Evolutionary conservation across 2,329 filamentous ascomycete species (phyloP).

Genomic region (Pestalotiopsis sp.): DNA sequence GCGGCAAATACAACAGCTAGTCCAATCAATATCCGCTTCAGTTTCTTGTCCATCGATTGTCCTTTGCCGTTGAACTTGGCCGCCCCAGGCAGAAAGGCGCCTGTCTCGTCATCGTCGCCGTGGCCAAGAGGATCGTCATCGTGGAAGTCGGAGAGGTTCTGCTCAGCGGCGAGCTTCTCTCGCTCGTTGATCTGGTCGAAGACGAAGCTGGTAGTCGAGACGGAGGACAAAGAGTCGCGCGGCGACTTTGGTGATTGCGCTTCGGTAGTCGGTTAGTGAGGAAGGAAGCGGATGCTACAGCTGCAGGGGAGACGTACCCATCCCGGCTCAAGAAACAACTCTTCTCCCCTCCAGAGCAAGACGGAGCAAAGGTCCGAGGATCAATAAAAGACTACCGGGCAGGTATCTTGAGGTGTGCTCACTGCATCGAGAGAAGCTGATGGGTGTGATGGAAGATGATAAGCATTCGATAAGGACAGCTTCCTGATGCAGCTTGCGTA

Average conservation of each 20-base stretch:
- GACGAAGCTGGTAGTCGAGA: conserved; percentile 82
- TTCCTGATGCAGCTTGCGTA: conserved; percentile 1
- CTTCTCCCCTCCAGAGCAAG: background rate
- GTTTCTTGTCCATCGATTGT: conserved; percentile 65
- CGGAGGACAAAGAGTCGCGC: conserved; percentile 68
- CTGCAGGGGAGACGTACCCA: background rate
- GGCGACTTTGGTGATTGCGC: conserved; percentile 42
- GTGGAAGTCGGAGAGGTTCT: conserved; percentile 40
- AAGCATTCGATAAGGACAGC: background rate
- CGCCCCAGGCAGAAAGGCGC: conserved; percentile 51
- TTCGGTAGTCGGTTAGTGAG: background rate
- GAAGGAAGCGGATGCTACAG: background rate
- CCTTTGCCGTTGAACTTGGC: conserved; percentile 36
- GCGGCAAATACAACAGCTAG: conserved; percentile 62
- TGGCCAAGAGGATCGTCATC: conserved; percentile 50
- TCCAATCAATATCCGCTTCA: conserved; percentile 66
- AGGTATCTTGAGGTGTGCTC: background rate
- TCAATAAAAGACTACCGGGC: background rate
- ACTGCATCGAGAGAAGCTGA: background rate
- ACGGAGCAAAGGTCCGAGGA: background rate
- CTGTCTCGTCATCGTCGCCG: conserved; percentile 45
- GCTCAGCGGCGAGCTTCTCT: conserved; percentile 36
- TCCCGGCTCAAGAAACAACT: background rate
- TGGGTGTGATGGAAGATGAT: background rate
- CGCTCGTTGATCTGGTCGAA: conserved; percentile 74